Base-by-base conservation (phyloP, 495 filamentous ascomycete genomes). In the Aspergillus diversus region DNA sequence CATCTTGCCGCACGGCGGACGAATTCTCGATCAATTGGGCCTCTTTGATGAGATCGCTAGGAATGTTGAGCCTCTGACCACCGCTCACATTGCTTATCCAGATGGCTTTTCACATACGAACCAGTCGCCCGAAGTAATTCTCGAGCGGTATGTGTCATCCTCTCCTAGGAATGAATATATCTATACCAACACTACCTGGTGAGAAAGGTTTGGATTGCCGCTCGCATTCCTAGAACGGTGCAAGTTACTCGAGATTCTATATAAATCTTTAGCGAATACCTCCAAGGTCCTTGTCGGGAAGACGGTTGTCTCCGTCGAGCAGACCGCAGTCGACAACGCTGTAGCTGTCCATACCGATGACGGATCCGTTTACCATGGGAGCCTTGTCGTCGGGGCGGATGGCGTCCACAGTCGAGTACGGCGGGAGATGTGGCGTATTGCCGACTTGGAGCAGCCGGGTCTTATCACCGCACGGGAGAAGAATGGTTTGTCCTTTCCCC, bases 21-120 rank as follows among this genome's bases (percentile, higher is more conserved):
- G 79, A 16, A 71, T 84, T 42, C 60, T 84, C 6, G 81, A 82
- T 59, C 84, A 86, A 63, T 62, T 86, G 1, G 81, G 72, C 1
- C 34, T 83, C 0, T 75, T 75, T 9, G 72, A 81, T 21, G 63
- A 60, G 11, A 48, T 83, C 7, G 49, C 61, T 5, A 15, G 11
- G 5, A 6, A 56, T 9, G 55, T 63, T 39, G 64, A 64, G 51
- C 66, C 66, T 1, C 32, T 69, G 15, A 27, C 53, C 5, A 64
- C 31, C 13, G 66, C 65, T 9, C 57, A 57, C 31, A 52, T 67
- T 12, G 16, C 48, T 6, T 67, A 52, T 17, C 56, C 64, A 1
- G 67, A 67, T 61, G 67, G 66, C 0, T 69, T 63, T 35, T 49
- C 7, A 12, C 61, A 67, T 47, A 51, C 35, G 12, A 61, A 63